phyloP scores from a whole-genome alignment of 78 protist genomes.

The Dictyostelium brefeldianum region DNA sequence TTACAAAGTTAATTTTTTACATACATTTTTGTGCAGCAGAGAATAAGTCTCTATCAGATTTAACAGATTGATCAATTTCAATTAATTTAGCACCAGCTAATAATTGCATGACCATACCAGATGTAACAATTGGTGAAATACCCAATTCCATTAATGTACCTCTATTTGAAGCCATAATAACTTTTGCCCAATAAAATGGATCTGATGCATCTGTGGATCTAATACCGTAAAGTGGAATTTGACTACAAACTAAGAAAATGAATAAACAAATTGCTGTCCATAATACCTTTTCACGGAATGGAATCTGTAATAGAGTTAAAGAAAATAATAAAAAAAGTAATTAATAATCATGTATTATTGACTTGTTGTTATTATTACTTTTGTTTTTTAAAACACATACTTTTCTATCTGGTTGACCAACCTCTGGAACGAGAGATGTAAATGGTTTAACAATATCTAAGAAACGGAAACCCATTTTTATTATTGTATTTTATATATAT shows the following conservation, averaged over 20 bases:
- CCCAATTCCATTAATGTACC: constrained; percentile 99
- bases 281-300: constrained; percentile 93
- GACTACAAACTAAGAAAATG: constrained; percentile 99
- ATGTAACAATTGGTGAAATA: constrained; percentile 99
- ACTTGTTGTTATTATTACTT: background rate
- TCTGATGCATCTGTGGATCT: constrained; percentile 92
- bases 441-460: constrained; percentile 96
- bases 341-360: too few relatives aligned
- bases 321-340: background rate
- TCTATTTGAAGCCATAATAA: constrained; percentile 99
- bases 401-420: constrained; percentile 94
- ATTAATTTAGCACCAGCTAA: constrained; percentile 98
- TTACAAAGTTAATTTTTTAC: too few relatives aligned
- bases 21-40: constrained; percentile 98
- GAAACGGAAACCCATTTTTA: constrained; percentile 86
- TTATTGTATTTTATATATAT: constrained; percentile 4
- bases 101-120: constrained; percentile 97
- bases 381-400: constrained; percentile 29
- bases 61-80: constrained; percentile 95
- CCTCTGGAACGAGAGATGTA: constrained; percentile 98
- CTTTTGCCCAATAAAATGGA: constrained; percentile 99
- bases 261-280: constrained; percentile 98
- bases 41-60: constrained; percentile 95
- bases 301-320: constrained; percentile 55
- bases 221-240: constrained; percentile 99